Base-by-base conservation (phyloP, 2,329 filamentous ascomycete genomes). In the Juglanconis juglandina region DNA sequence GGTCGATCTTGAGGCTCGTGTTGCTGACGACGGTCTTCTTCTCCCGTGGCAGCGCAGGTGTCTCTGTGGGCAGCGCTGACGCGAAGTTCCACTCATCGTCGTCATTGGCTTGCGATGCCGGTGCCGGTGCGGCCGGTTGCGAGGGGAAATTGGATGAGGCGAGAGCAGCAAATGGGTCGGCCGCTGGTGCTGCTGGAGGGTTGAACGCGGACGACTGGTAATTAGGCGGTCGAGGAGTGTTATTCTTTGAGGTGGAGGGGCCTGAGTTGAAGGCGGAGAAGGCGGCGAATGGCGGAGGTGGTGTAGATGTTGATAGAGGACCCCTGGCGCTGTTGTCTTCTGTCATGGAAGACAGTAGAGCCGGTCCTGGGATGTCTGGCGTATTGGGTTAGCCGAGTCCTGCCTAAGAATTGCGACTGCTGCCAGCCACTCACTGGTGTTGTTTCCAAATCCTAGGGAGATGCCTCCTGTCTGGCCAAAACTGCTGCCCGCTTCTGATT, bases 11-110 rank as follows among this genome's bases (percentile, higher is more conserved):
- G 51, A 98, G 77, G 48, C 78, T 81, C 2, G 87, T 88, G 68
- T 90, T 87, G 69, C 86, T 87, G 48, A 97, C 85, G 3, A 81
- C 82, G 24, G 89, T 77, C 52, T 85, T 84, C 65, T 91, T 85
- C 54, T 85, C 82, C 56, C 76, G 80, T 1, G 87, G 86, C 39
- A 62, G 75, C 17, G 79, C 69, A 56, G 77, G 69, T 14, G 74
- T 63, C 63, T 85, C 80, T 2, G 80, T 74, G 34, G 94, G 94
- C 13, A 97, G 80, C 0, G 94, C 88, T 0, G 94, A 98, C 3
- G 91, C 87, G 72, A 98, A 98, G 32, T 87, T 90, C 93, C 94
- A 98, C 70, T 98, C 94, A 65, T 98, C 94, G 54, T 97, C 94
- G 50, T 90, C 86, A 54, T 78, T 79, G 7, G 76, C 69, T 8